Percentiles rank a stretch among this genome's conserved stretches.
Evolutionary conservation across 495 filamentous ascomycete species (phyloP).

Genomic region (Tuber calosporum): DNA sequence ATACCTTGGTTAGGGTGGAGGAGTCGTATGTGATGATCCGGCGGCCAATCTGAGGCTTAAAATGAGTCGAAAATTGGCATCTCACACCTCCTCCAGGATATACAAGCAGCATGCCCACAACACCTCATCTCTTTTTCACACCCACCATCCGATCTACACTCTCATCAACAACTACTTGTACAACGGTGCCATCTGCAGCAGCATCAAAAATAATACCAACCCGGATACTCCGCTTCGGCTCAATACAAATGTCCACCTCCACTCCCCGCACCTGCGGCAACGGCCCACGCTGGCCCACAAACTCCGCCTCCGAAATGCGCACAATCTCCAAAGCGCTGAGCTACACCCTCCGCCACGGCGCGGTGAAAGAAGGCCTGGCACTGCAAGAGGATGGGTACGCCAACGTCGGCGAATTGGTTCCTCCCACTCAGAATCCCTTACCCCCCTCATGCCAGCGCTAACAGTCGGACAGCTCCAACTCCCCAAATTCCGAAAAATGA

Average conservation of each 20-base stretch:
- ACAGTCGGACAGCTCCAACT: constrained; percentile 54
- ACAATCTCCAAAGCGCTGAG: constrained; percentile 74
- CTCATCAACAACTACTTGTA: not conserved
- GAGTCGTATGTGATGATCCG: not conserved
- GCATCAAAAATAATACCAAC: not conserved
- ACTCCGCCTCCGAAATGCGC: constrained; percentile 47
- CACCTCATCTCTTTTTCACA: not conserved
- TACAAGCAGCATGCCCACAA: not conserved
- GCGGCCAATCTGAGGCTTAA: not conserved
- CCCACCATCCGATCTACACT: not conserved
- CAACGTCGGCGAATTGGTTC: constrained; percentile 65
- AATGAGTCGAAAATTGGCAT: not conserved
- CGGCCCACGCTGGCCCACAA: not conserved
- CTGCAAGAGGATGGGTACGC: constrained; percentile 75
- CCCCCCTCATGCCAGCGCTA: not conserved
- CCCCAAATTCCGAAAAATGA: constrained; percentile 59
- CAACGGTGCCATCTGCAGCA: not conserved
- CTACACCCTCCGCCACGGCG: constrained; percentile 73
- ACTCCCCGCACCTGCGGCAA: not conserved
- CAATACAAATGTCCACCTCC: not conserved
- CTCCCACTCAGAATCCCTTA: constrained; percentile 5
- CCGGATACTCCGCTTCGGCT: not conserved
- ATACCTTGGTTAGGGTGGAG: too few species aligned
- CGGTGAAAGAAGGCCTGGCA: constrained; percentile 65
- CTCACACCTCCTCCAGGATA: not conserved